These are phyloP conservation scores for Cardamine occulta DNA, from an alignment of 345 rosid species.

Conservation along the genomic window DNA sequence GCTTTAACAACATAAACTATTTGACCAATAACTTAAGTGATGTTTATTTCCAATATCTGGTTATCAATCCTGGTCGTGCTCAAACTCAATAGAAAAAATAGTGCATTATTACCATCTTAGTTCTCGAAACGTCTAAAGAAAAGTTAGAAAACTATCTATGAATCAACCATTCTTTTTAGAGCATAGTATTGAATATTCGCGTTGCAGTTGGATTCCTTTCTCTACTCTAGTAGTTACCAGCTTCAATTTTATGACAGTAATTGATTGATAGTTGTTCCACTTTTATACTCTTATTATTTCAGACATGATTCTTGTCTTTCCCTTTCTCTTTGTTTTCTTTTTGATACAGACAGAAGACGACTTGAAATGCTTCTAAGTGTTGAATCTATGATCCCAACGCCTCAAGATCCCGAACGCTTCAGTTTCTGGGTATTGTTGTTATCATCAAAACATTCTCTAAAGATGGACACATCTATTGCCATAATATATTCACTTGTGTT, in stretches of 20 bases:
- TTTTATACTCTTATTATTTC: constrained; percentile 23
- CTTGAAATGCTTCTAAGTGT: constrained; percentile 62
- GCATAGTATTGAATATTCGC: background rate
- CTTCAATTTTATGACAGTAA: background rate
- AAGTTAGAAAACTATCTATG: background rate
- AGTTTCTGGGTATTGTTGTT: constrained; percentile 83
- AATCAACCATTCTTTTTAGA: background rate
- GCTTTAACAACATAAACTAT: background rate
- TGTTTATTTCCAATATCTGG: background rate
- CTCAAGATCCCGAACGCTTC: constrained; percentile 82
- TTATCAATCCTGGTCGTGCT: background rate
- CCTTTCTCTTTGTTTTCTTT: constrained; percentile 6
- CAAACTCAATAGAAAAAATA: background rate
- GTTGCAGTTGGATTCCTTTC: constrained; percentile 1
- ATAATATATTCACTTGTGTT: background rate
- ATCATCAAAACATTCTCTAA: constrained; percentile 27
- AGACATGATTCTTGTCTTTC: constrained; percentile 6
- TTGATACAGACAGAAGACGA: constrained; percentile 61
- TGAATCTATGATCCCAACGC: constrained; percentile 83
- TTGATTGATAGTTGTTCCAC: constrained; percentile 7
- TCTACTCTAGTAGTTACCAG: background rate
- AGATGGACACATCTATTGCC: constrained; percentile 16
- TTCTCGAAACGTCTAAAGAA: background rate
- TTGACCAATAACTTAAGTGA: background rate
- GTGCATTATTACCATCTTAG: background rate